phyloP scores from a whole-genome alignment of 192 early-diverging fungal genomes.

The Podila verticillata region DNA sequence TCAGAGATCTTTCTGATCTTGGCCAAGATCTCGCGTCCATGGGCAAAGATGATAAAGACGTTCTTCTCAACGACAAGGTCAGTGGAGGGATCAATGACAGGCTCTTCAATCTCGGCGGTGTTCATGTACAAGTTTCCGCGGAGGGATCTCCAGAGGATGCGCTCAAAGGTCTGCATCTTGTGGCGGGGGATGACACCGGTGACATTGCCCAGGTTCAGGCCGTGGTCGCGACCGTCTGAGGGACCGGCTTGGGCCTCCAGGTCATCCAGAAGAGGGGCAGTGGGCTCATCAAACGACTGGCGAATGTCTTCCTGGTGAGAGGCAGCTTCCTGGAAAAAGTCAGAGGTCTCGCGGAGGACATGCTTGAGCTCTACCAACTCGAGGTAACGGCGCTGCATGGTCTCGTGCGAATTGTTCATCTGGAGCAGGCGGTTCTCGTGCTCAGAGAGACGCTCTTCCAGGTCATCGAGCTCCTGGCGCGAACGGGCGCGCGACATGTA shows the following conservation, averaged over 20 bases:
- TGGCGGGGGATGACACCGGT: constrained; percentile 94
- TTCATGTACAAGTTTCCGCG: constrained; percentile 99
- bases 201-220: constrained; percentile 84
- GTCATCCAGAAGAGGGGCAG: constrained; percentile 73
- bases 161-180: constrained; percentile 92
- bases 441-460: constrained; percentile 85
- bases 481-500: constrained; percentile 72
- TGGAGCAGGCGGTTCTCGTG: constrained; percentile 86
- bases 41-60: constrained; percentile 98
- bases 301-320: constrained; percentile 58
- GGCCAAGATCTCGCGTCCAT: constrained; percentile 88
- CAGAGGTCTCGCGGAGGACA: constrained; percentile 90
- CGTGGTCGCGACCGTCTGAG: constrained; percentile 36
- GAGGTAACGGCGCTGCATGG: constrained; percentile 88
- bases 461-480: constrained; percentile 94
- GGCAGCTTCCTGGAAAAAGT: constrained; percentile 78
- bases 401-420: constrained; percentile 92
- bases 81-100: constrained; percentile 88
- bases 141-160: constrained; percentile 97
- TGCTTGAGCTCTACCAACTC: constrained; percentile 93
- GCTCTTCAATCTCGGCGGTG: constrained; percentile 94
- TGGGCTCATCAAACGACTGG: constrained; percentile 63
- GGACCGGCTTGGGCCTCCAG: constrained; percentile 53
- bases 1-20: constrained; percentile 96
- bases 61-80: constrained; percentile 94